Conservation (phyloP, 768 basidiomycete species). For the Vararia minispora region DNA sequence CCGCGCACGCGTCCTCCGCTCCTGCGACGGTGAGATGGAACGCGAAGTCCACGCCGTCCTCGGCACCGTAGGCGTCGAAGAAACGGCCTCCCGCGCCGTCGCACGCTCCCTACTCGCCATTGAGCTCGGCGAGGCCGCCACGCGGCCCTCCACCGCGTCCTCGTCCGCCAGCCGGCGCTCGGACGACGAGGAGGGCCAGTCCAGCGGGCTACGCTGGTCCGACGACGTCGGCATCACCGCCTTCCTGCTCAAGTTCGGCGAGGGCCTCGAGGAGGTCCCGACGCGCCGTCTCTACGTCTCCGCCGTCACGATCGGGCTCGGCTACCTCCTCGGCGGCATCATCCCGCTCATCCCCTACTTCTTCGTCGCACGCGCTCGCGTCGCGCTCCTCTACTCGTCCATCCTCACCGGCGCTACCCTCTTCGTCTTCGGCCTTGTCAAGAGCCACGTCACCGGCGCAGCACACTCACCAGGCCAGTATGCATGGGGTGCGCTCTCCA, state of each 20-base stretch:
- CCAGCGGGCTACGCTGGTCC: constrained; percentile 57
- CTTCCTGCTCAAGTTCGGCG: constrained; percentile 94
- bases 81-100: constrained; percentile 66
- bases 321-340: constrained; percentile 87
- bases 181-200: constrained; percentile 46
- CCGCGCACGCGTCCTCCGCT: constrained; percentile 70
- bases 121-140: constrained; percentile 28
- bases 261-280: constrained; percentile 87
- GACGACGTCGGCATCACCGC: constrained; percentile 80
- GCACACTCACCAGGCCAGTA: constrained; percentile 59
- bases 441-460: constrained; percentile 76
- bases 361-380: constrained; percentile 62
- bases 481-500: constrained; percentile 79
- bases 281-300: constrained; percentile 76
- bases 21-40: constrained; percentile 93
- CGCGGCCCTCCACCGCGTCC: constrained; percentile 2
- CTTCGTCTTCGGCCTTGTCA: constrained; percentile 84
- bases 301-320: constrained; percentile 91
- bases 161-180: not conserved
- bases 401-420: constrained; percentile 78
- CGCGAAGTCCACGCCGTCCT: constrained; percentile 86
- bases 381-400: constrained; percentile 62
- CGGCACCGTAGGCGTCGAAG: constrained; percentile 83
- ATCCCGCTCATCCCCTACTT: constrained; percentile 93
- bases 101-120: constrained; percentile 62